Evolutionary conservation across 1,139 yeast species (phyloP), one percentile per base, ranked within the genome.

Genomic region (Saccharomyces hybrid): DNA sequence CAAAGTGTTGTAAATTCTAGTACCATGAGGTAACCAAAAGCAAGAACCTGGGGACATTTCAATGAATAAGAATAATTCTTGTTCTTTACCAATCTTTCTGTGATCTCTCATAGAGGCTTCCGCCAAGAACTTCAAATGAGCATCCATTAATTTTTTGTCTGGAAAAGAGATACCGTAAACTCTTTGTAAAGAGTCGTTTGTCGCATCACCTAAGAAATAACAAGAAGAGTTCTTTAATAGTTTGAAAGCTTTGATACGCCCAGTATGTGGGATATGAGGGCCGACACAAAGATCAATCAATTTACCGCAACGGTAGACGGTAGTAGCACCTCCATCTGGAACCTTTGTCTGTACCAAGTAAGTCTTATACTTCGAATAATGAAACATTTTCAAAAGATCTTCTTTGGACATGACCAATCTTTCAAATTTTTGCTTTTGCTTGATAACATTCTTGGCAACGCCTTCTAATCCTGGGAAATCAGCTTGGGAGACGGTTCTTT

Each of bases 121-220:
- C 68, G 89, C 95, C 70, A 95, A 80, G 76, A 93, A 95, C 72
- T 90, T 88, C 75, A 93, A 75, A 71, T 95, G 97, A 65, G 88
- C 98, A 66, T 89, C 95, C 96, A 95, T 88, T 66, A 84, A 81
- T 75, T 91, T 90, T 79, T 95, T 93, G 73, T 93, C 99, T 59
- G 99, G 99, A 90, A 95, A 95, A 23, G 98, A 88, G 61, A 93
- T 86, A 81, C 99, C 99, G 70, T 95, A 95, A 56, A 95, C 83
- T 78, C 99, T 88, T 77, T 95, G 99, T 72, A 95, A 80, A 14
- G 98, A 90, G 71, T 95, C 99, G 70, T 95, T 93, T 63, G 78
- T 78, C 54, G 96, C 76, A 67, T 93, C 97, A 73, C 98, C 99
- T 69, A 90, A 77, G 79, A 95, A 95, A 76, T 95, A 95, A 52